phyloP scores from a whole-genome alignment of 1,284 basidiomycete genomes.

The Grifola frondosa region DNA sequence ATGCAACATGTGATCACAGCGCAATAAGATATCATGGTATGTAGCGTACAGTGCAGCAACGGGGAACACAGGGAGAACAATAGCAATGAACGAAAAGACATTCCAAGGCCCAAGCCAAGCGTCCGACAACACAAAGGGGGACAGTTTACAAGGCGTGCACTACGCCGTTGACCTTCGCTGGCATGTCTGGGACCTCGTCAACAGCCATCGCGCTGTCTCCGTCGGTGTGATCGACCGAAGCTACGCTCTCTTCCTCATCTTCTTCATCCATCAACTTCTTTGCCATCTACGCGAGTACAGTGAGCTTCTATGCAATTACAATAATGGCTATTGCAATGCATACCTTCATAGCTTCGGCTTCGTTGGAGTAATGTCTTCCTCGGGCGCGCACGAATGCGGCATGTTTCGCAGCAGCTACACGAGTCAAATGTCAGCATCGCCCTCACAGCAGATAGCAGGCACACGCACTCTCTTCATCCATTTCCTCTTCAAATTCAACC shows the following conservation, averaged over 20 bases:
- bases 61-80: no score
- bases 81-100: no score
- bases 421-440: conserved; percentile 5
- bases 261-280: conserved; percentile 65
- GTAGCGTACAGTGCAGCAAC: no score
- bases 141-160: no score
- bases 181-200: conserved; percentile 26
- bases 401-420: conserved; percentile 74
- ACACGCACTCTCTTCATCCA: conserved; percentile 80
- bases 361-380: conserved; percentile 86
- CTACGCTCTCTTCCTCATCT: conserved; percentile 48
- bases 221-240: conserved; percentile 25
- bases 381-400: conserved; percentile 81
- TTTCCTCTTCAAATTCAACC: conserved; percentile 73
- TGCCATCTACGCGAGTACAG: conserved; percentile 49
- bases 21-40: no score
- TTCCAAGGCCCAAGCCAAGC: no score
- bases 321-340: conserved; percentile 15
- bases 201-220: conserved; percentile 29
- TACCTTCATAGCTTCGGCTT: conserved; percentile 91
- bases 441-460: neutral
- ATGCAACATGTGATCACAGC: no score
- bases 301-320: conserved; percentile 6
- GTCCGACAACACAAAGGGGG: no score
- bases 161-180: conserved; percentile 29